These are phyloP conservation scores for Babesia bovis DNA, from an alignment of 169 alveolate genomes.

Conservation along the genomic window DNA sequence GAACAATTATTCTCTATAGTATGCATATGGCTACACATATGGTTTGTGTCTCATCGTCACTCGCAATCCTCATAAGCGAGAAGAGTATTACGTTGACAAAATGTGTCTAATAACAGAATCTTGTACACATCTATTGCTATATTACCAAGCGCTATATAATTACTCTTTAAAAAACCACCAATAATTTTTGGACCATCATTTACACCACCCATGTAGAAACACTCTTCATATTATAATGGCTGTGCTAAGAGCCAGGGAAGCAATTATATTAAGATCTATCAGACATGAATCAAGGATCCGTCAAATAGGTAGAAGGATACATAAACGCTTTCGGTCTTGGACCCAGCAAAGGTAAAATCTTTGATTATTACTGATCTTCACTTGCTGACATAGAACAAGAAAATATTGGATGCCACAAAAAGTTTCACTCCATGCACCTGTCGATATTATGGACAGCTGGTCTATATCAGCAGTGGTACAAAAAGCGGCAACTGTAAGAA, in stretches of 20 bases:
- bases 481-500: conserved; percentile 83
- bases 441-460: conserved; percentile 77
- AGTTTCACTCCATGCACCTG: conserved; percentile 76
- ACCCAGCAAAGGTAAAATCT: conserved; percentile 76
- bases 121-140: no score
- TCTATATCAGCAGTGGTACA: conserved; percentile 78
- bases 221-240: no score
- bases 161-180: no score
- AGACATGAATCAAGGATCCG: conserved; percentile 76
- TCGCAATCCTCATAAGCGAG: no score
- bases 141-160: no score
- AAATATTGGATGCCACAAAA: conserved; percentile 84
- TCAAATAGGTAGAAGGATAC: conserved; percentile 78
- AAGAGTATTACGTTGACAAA: no score
- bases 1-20: no score
- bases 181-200: no score
- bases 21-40: no score
- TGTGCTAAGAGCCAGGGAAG: conserved; percentile 78
- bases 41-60: no score
- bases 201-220: no score
- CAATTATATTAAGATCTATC: conserved; percentile 72
- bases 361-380: not conserved
- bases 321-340: conserved; percentile 85
- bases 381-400: conserved; percentile 62
- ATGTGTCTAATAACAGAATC: no score